Evolutionary conservation across 2,329 filamentous ascomycete species (phyloP).

Genomic region (Colletotrichum ledebouriae): DNA sequence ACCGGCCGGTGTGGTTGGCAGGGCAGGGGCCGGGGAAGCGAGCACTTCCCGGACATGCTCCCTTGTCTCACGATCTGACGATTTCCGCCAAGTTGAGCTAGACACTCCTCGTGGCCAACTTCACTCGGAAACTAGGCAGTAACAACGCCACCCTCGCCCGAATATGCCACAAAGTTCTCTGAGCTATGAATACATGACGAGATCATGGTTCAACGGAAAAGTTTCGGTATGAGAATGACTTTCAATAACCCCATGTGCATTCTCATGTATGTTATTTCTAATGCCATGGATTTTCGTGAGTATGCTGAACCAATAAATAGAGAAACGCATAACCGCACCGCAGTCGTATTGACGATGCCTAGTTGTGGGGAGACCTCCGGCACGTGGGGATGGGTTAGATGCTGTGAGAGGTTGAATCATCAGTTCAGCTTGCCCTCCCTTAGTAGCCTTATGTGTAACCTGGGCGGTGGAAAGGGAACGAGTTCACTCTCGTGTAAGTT

Average conservation of each 20-base stretch:
- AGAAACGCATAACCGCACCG: neutral
- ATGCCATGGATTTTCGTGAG: neutral
- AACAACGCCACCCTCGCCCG: too few species aligned
- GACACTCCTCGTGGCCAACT: constrained; percentile 16
- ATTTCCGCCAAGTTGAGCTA: neutral
- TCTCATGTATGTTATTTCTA: too few species aligned
- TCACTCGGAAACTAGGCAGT: neutral
- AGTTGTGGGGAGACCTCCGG: neutral
- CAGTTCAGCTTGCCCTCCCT: neutral
- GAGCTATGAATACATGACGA: neutral
- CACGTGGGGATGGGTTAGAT: constrained; percentile 16
- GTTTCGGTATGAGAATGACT: too few species aligned
- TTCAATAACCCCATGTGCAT: too few species aligned
- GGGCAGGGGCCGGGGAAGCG: constrained; percentile 5
- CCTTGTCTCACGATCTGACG: constrained; percentile 27
- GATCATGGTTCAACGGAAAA: too few species aligned
- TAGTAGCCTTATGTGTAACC: neutral
- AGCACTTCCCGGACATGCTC: constrained; percentile 4
- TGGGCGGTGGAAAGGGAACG: neutral
- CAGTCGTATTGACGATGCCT: neutral
- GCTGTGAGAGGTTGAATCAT: constrained; percentile 23
- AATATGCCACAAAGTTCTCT: neutral
- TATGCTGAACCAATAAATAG: neutral
- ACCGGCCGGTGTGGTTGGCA: constrained; percentile 4
- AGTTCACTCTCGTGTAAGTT: neutral